Base-by-base conservation (phyloP, 192 early-diverging fungal species). In the Podila clonocystis region DNA sequence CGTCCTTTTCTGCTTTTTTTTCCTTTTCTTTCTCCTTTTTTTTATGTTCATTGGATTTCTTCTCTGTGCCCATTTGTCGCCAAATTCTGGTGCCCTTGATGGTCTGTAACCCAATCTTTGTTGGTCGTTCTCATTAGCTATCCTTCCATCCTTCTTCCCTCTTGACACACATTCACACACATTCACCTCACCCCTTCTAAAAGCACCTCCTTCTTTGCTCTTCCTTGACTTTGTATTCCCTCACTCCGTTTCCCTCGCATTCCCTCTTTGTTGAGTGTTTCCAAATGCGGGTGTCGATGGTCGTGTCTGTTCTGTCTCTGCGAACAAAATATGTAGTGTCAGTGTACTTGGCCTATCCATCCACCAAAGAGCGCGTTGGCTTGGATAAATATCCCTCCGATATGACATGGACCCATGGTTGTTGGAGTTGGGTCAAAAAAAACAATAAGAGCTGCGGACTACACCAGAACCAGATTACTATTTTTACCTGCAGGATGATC, bases 41-140 rank as follows among this genome's bases (percentile, higher is more conserved):
- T 17, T 41, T 24, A 2, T 22, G 9, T 59, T 62, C 15, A 49
- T 28, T 5, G 15, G 52, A n/a, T 0, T 19, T 8, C 29, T 52
- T 52, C 48, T 49, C 15, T 26, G 22, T 57, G 33, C 30, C 61
- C 38, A n/a, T 0, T 38, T 8, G 22, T 22, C 22, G 17, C 29
- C 70, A 55, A 73, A 66, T 62, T 30, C 57, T 65, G 63, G 24
- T 50, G 49, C 63, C 63, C 63, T 73, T 60, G 50, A 29, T 19
- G 36, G 63, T 73, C 64, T 66, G 72, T 73, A 73, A 73, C 64
- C 58, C 59, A 52, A 73, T 73, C 28, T 38, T 20, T n/a, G 20
- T 34, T 9, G 15, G n/a, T n/a, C 24, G 7, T 63, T 33, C 19
- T 31, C 28, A 17, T 26, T 24, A 41, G 17, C 36, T 12, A 34